phyloP scores from a whole-genome alignment of 805 yeast species.

The Suhomyces tanzawaensis region DNA sequence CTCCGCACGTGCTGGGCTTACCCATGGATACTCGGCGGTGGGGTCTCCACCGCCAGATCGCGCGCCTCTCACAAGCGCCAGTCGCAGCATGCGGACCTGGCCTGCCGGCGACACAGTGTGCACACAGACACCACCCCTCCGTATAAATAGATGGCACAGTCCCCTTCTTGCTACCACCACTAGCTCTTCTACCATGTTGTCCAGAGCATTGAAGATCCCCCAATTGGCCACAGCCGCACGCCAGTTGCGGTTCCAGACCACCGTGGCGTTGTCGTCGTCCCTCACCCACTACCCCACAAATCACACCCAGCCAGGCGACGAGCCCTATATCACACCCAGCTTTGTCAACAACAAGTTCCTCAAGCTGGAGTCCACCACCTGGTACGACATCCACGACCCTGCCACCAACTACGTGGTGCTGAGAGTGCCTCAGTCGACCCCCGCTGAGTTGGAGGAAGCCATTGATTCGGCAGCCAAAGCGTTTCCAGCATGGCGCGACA shows the following conservation, averaged over 20 bases:
- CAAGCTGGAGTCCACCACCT: conserved; percentile 47
- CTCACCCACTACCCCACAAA: conserved; percentile 38
- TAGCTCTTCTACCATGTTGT: not conserved
- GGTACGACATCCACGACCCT: conserved; percentile 76
- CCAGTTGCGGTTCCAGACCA: conserved; percentile 4
- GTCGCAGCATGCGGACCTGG: too few species aligned
- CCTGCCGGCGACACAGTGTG: too few species aligned
- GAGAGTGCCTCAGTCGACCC: conserved; percentile 70
- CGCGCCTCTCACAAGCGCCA: too few species aligned
- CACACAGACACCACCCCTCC: too few species aligned
- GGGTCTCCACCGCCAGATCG: too few species aligned
- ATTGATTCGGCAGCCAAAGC: conserved; percentile 63
- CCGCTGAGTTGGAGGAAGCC: conserved; percentile 61
- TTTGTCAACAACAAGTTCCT: conserved; percentile 52
- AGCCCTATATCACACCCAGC: conserved; percentile 50
- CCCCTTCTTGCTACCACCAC: too few species aligned
- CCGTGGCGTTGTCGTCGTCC: conserved; percentile 30
- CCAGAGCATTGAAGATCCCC: not conserved
- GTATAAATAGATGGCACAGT: too few species aligned
- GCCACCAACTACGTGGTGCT: conserved; percentile 67
- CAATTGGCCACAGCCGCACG: not conserved
- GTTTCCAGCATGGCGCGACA: conserved; percentile 55
- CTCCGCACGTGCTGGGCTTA: too few species aligned
- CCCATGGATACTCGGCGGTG: too few species aligned
- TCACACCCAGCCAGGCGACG: conserved; percentile 33